A percentile compares a stretch with the other conserved stretches of the same genome.
Evolutionary conservation across 2,329 filamentous ascomycete species (phyloP).

Genomic region (Dryadomyces quercus-mongolicae): DNA sequence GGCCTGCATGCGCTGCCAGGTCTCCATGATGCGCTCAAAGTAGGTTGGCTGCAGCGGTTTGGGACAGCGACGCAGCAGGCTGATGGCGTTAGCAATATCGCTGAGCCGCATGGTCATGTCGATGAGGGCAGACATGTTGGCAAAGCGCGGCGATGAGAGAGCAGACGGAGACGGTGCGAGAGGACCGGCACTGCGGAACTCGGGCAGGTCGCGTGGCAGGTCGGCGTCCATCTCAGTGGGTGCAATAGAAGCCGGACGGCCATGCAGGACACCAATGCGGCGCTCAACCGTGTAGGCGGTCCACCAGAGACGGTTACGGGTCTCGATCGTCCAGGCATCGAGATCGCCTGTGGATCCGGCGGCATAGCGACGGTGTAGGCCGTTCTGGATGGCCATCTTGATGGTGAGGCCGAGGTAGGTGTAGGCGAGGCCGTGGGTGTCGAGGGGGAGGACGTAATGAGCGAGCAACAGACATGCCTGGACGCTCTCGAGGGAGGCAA

Average conservation of each 20-base stretch:
- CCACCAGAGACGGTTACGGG: conserved; percentile 44
- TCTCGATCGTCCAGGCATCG: conserved; percentile 35
- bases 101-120: conserved; percentile 25
- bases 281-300: conserved; percentile 44
- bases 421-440: conserved; percentile 43
- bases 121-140: conserved; percentile 5
- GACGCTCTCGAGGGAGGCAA: conserved; percentile 43
- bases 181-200: neutral
- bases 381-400: conserved; percentile 46
- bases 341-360: conserved; percentile 22
- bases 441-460: conserved; percentile 41
- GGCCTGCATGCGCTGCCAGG: conserved; percentile 24
- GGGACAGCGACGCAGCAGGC: conserved; percentile 23
- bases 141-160: neutral
- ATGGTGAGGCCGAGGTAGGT: conserved; percentile 43
- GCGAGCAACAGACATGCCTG: conserved; percentile 45
- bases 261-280: conserved; percentile 43
- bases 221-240: conserved; percentile 41
- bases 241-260: conserved; percentile 40
- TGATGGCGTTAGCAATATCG: conserved; percentile 26
- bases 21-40: conserved; percentile 24
- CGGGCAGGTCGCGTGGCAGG: conserved; percentile 22
- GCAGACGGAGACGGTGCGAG: neutral
- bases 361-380: conserved; percentile 39
- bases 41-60: conserved; percentile 26